Percentiles rank a stretch among this genome's conserved stretches.
Evolutionary conservation across 108 stramenopile species (phyloP).

Genomic region (Skeletonema tropicum): DNA sequence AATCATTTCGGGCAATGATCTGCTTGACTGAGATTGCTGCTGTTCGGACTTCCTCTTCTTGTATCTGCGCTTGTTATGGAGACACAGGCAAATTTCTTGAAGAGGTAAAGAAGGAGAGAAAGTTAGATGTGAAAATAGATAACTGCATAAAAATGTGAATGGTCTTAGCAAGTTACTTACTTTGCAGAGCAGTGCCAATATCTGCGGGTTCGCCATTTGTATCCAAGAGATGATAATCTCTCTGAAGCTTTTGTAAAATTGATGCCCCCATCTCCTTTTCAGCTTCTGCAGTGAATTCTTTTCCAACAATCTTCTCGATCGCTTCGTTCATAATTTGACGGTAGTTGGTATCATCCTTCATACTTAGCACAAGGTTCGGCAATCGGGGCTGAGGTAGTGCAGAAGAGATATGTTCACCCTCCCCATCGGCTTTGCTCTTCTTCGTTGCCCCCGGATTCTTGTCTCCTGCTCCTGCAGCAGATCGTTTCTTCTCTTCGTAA

Average conservation of each 20-base stretch:
- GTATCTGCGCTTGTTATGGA: background rate
- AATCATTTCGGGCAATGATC: background rate
- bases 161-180: background rate
- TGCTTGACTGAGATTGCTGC: background rate
- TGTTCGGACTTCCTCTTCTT: background rate
- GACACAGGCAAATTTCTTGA: background rate
- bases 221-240: background rate
- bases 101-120: background rate
- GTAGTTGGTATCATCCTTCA: background rate
- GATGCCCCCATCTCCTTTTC: background rate
- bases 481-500: background rate
- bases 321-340: background rate
- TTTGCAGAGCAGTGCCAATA: background rate
- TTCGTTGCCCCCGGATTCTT: conserved; percentile 5
- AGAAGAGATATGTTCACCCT: background rate
- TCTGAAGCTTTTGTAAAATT: background rate
- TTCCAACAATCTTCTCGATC: background rate
- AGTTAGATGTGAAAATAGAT: background rate
- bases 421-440: background rate
- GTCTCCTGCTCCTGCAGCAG: background rate
- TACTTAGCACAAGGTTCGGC: background rate
- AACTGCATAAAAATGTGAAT: background rate
- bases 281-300: background rate
- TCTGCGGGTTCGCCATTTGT: background rate
- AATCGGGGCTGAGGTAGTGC: background rate